Base-by-base conservation (phyloP, 2,329 filamentous ascomycete genomes). In the Sporothrix protearum region DNA sequence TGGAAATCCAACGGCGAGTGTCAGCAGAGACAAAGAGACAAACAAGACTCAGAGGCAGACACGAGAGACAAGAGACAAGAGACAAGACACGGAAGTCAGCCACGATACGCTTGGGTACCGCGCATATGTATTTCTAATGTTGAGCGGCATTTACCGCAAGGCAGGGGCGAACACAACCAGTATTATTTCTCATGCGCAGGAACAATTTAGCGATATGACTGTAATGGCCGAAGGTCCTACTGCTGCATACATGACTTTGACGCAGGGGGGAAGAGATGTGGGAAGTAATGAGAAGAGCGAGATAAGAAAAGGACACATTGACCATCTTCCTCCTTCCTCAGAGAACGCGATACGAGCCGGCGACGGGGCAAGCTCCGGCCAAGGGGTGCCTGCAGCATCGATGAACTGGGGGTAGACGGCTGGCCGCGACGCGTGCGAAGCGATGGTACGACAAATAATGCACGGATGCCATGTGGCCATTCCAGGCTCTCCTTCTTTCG, bases 401-500 rank as follows among this genome's bases (percentile, higher is more conserved):
- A 36, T 66, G 63, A 49, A 25, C 25, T 14, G 25, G 25, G 42
- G 63, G 8, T 7, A 30, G 63, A 33, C 63, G 63, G 63, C 22
- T 49, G 16, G 63, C 63, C 42, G 63, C 63, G 33, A 66, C 42
- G 25, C n/a, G 12, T 45, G 5, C 25, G 25, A 47, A 5, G 63
- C 63, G 63, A 66, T 66, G 63, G 63, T 66, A 47, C 63, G 63
- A 66, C 63, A 66, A n/a, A 22, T 47, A 7, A 49, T 49, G 16
- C 63, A n/a, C 22, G 16, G 10, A 64, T 47, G 49, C 49, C 49
- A 25, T 33, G 42, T 66, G 42, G 25, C n/a, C 63, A 49, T 49
- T 66, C 63, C 64, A 49, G 10, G 14, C 45, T 39, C 14, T 12
- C 14, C 3, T 47, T 45, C 14, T 42, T 39, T 45, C 33, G 36